Evolutionary conservation across 805 yeast species (phyloP).

Genomic region (Candida insectorum): DNA sequence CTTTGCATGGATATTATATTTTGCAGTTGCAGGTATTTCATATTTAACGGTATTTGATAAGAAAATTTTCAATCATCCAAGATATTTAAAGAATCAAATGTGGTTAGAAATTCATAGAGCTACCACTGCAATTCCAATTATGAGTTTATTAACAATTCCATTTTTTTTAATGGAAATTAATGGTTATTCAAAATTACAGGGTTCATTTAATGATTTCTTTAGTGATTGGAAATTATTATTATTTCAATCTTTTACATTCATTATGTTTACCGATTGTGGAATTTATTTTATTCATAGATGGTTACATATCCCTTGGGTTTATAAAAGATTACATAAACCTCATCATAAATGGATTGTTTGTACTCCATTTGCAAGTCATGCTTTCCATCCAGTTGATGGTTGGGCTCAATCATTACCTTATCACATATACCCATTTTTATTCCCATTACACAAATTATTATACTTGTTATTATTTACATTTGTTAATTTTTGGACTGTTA

Average conservation of each 20-base stretch:
- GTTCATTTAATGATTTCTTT: conserved; percentile 54
- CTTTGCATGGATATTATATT: conserved; percentile 85
- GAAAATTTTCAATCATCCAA: conserved; percentile 90
- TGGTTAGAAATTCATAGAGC: conserved; percentile 79
- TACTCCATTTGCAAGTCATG: conserved; percentile 97
- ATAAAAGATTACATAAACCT: conserved; percentile 88
- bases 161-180: conserved; percentile 83
- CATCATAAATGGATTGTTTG: conserved; percentile 99
- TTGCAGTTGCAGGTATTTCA: conserved; percentile 71
- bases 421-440: conserved; percentile 84
- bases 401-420: conserved; percentile 90
- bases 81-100: conserved; percentile 93
- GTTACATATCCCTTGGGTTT: conserved; percentile 89
- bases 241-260: conserved; percentile 70
- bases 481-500: conserved; percentile 96
- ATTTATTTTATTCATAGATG: conserved; percentile 89
- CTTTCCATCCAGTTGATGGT: conserved; percentile 98
- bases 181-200: conserved; percentile 80
- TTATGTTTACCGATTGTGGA: conserved; percentile 91
- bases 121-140: conserved; percentile 74
- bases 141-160: conserved; percentile 86
- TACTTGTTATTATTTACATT: conserved; percentile 81
- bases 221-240: conserved; percentile 68
- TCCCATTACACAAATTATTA: conserved; percentile 87
- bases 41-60: conserved; percentile 80